A percentile compares a stretch with the other conserved stretches of the same genome.
phyloP scores from a whole-genome alignment of 1,284 basidiomycete species.

The Irpex lacteus region DNA sequence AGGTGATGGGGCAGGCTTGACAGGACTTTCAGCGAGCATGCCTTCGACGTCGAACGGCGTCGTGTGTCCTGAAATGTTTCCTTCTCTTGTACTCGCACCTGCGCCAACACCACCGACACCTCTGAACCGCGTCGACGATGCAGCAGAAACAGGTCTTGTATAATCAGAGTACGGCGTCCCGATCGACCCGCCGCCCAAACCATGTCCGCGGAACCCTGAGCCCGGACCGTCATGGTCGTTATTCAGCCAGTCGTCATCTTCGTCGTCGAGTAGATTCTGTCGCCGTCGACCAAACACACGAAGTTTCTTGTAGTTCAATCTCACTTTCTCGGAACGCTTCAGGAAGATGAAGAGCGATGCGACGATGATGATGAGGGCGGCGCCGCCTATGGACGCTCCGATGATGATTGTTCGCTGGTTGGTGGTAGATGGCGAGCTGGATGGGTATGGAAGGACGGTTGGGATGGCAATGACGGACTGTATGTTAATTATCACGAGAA shows the following conservation, averaged over 20 bases:
- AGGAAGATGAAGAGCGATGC: conserved; percentile 39
- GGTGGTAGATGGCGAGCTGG: conserved; percentile 7
- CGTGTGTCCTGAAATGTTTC: not conserved
- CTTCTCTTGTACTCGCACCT: not conserved
- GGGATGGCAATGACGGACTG: conserved; percentile 27
- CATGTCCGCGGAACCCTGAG: conserved; percentile 1
- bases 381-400: conserved; percentile 43
- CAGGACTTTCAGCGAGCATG: not conserved
- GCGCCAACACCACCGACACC: not conserved
- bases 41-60: not conserved
- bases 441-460: conserved; percentile 20
- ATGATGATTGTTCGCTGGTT: conserved; percentile 41
- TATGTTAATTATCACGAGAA: not conserved
- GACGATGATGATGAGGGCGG: conserved; percentile 36
- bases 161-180: not conserved
- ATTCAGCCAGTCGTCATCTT: conserved; percentile 37
- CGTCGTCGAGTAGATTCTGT: conserved; percentile 40
- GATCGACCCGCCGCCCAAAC: not conserved
- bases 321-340: conserved; percentile 25
- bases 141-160: not conserved
- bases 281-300: conserved; percentile 37
- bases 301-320: conserved; percentile 36
- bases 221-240: not conserved
- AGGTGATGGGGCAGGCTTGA: conserved; percentile 8
- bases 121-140: not conserved